Evolutionary conservation across 1,139 yeast species (phyloP).

Genomic region (Taphrina wiesneri): DNA sequence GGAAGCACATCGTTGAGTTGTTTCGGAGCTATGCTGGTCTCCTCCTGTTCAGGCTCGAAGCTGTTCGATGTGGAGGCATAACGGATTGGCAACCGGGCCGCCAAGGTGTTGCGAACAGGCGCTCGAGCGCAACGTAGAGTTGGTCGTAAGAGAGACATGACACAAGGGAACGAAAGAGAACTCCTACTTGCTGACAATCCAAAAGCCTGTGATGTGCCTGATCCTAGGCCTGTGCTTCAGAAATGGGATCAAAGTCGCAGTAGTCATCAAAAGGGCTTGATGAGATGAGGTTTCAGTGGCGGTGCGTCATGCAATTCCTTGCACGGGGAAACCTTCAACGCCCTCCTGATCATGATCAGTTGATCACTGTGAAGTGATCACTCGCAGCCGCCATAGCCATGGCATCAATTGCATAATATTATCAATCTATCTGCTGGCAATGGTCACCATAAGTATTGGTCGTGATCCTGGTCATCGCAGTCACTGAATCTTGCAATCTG

Average conservation of each 20-base stretch:
- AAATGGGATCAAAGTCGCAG: too few relatives aligned
- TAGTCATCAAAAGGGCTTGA: neutral
- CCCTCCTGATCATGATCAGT: neutral
- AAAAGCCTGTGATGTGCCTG: too few relatives aligned
- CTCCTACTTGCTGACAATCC: too few relatives aligned
- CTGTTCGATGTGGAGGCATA: slow-evolving; percentile 2
- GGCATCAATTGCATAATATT: too few relatives aligned
- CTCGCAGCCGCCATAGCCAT: too few relatives aligned
- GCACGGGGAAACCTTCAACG: neutral
- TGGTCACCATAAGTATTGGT: too few relatives aligned
- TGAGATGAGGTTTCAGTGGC: neutral
- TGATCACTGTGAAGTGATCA: too few relatives aligned
- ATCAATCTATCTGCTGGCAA: too few relatives aligned
- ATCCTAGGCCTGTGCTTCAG: too few relatives aligned
- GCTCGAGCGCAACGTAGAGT: neutral
- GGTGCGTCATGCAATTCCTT: neutral
- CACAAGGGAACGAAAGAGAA: too few relatives aligned
- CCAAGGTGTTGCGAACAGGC: neutral
- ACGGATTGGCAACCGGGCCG: neutral
- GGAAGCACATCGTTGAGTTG: slow-evolving; percentile 15
- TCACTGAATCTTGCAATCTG: too few relatives aligned
- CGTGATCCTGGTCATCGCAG: too few relatives aligned
- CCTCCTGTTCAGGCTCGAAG: neutral
- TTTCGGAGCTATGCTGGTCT: neutral
- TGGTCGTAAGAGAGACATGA: neutral